Evolutionary conservation across 1,139 yeast genomes (phyloP).

Genomic region (Zygosaccharomyces pseudobailii): DNA sequence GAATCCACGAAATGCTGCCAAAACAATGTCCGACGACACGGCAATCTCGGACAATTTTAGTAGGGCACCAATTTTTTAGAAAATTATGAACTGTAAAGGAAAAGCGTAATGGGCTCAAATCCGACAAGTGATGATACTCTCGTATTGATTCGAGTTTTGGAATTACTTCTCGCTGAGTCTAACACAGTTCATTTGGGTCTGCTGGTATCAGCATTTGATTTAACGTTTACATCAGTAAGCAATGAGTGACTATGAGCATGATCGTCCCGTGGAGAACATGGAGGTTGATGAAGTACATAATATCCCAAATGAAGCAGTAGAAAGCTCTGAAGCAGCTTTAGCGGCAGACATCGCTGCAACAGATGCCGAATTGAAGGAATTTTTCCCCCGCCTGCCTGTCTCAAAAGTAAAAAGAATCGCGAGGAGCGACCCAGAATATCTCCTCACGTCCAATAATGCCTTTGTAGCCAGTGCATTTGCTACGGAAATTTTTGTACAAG

Average conservation of each 20-base stretch:
- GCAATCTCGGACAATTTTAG: too few species aligned
- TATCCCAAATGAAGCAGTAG: neutral
- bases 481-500: constrained; percentile 77
- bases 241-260: neutral
- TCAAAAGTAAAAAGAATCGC: constrained; percentile 79
- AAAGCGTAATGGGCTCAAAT: too few species aligned
- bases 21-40: too few species aligned
- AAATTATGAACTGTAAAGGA: too few species aligned
- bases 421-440: constrained; percentile 79
- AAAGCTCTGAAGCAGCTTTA: neutral
- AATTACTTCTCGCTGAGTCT: neutral
- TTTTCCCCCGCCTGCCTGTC: constrained; percentile 49
- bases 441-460: constrained; percentile 71
- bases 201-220: neutral
- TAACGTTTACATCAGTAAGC: neutral
- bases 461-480: constrained; percentile 83
- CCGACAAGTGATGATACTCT: too few species aligned
- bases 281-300: constrained; percentile 5
- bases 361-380: constrained; percentile 8
- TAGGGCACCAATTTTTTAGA: too few species aligned
- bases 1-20: too few species aligned
- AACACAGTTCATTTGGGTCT: too few species aligned
- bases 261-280: constrained; percentile 1
- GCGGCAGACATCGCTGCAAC: constrained; percentile 2
- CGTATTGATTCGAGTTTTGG: too few species aligned